A percentile compares a stretch with the other conserved stretches of the same genome.
Evolutionary conservation across 352 stramenopile genomes (phyloP).

Genomic region (Stramenopiles sp.): DNA sequence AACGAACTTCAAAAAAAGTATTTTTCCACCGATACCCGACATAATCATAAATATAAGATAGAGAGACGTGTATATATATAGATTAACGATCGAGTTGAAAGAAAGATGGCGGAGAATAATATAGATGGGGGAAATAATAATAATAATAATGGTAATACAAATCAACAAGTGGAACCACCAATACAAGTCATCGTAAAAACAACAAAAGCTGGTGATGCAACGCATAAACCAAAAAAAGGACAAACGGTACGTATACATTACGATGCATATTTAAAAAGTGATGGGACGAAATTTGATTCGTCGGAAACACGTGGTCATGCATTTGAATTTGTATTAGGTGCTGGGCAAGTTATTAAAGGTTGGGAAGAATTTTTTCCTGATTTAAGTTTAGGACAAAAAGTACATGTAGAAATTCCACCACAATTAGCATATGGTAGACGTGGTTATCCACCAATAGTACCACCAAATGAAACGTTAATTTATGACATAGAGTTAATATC

Average conservation of each 20-base stretch:
- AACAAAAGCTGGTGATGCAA: slow-evolving; percentile 15
- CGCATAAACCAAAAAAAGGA: slow-evolving; percentile 16
- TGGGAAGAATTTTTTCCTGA: slow-evolving; percentile 27
- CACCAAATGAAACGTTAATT: slow-evolving; percentile 25
- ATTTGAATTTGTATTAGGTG: slow-evolving; percentile 28
- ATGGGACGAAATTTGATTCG: slow-evolving; percentile 16
- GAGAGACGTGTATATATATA: too few species aligned
- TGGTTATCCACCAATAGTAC: slow-evolving; percentile 30
- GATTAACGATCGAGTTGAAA: too few species aligned
- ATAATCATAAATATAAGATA: too few species aligned
- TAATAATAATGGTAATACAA: too few species aligned
- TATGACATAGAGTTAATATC: slow-evolving; percentile 29
- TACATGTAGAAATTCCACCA: slow-evolving; percentile 21
- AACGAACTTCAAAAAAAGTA: too few species aligned
- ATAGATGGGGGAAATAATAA: too few species aligned
- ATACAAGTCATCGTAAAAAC: slow-evolving; percentile 4
- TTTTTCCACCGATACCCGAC: too few species aligned
- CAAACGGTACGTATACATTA: slow-evolving; percentile 20
- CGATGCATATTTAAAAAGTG: slow-evolving; percentile 13
- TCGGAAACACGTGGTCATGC: slow-evolving; percentile 14
- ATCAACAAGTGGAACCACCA: too few species aligned
- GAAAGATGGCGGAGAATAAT: too few species aligned
- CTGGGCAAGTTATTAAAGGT: slow-evolving; percentile 28
- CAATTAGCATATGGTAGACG: slow-evolving; percentile 28
- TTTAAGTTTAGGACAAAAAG: slow-evolving; percentile 24